Evolutionary conservation across 1,284 basidiomycete species (phyloP).

Genomic region (Ganoderma leucocontextum): DNA sequence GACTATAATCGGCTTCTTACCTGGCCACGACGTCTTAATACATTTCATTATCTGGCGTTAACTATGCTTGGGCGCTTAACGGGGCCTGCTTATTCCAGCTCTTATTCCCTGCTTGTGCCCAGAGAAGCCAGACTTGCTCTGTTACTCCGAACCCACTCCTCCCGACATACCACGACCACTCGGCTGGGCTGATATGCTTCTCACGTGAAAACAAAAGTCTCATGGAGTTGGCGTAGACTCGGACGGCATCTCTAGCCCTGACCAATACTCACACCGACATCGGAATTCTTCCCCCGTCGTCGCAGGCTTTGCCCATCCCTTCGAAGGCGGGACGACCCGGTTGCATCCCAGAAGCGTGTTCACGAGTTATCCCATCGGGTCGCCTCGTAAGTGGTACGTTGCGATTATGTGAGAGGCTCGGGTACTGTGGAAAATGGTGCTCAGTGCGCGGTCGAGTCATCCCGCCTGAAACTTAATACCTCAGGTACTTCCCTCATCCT

Average conservation of each 20-base stretch:
- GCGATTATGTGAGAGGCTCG: neutral
- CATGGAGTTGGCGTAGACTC: neutral
- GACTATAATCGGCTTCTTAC: neutral
- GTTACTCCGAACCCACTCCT: neutral
- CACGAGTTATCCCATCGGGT: constrained; percentile 15
- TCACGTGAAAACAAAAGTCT: neutral
- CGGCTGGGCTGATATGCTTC: neutral
- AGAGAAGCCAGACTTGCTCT: neutral
- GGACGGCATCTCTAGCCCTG: neutral
- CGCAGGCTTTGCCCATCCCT: constrained; percentile 2
- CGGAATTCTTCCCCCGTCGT: constrained; percentile 25
- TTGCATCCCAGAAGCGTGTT: constrained; percentile 11
- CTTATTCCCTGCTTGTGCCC: too few relatives aligned
- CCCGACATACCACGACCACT: neutral
- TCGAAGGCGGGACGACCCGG: constrained; percentile 2
- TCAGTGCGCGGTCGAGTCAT: constrained; percentile 27
- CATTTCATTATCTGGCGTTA: neutral
- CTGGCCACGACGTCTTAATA: neutral
- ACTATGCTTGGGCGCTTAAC: neutral
- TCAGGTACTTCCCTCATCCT: constrained; percentile 1
- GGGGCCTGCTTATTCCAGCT: neutral
- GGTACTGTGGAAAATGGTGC: constrained; percentile 1
- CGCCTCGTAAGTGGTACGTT: constrained; percentile 16
- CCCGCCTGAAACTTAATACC: constrained; percentile 23
- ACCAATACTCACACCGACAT: constrained; percentile 4